Evolutionary conservation across 495 filamentous ascomycete genomes (phyloP).

Genomic region (Bryoglossum gracile): DNA sequence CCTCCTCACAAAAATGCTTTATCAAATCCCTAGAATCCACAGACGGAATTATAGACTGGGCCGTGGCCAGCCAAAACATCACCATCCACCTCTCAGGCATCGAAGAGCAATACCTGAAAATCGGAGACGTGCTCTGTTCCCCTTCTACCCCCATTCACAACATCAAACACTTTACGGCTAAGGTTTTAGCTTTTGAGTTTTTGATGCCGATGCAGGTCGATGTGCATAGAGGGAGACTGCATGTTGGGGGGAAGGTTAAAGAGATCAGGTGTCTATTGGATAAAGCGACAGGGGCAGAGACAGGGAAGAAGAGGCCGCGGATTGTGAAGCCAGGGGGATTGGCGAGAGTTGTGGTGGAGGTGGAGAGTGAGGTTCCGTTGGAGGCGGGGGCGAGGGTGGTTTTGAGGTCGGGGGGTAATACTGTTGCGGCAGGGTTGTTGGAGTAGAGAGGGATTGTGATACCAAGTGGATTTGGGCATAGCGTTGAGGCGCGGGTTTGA

Average conservation of each 20-base stretch:
- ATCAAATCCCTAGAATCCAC: constrained; percentile 75
- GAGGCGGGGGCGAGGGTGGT: constrained; percentile 74
- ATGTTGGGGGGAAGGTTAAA: constrained; percentile 67
- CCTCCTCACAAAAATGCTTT: constrained; percentile 67
- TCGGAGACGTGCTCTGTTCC: constrained; percentile 79
- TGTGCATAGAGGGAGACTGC: constrained; percentile 75
- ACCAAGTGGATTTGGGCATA: too few species aligned
- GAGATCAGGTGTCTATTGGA: constrained; percentile 65
- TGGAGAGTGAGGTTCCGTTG: constrained; percentile 69
- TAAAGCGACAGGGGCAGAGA: constrained; percentile 53
- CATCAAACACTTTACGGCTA: constrained; percentile 63
- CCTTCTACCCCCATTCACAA: constrained; percentile 58
- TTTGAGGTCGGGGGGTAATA: constrained; percentile 70
- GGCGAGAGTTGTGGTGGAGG: constrained; percentile 60
- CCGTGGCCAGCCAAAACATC: constrained; percentile 89
- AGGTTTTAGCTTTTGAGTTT: constrained; percentile 83
- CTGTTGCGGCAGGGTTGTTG: constrained; percentile 78
- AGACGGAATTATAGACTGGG: constrained; percentile 67
- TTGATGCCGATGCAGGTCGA: constrained; percentile 84
- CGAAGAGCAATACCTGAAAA: constrained; percentile 69
- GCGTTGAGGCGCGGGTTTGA: too few species aligned
- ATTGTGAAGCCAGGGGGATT: constrained; percentile 66
- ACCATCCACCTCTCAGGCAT: constrained; percentile 79
- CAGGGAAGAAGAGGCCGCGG: constrained; percentile 75
- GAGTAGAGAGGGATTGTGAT: too few species aligned